These are phyloP conservation scores for Elongisporangium undulatum DNA, from an alignment of 352 stramenopile genomes.

Conservation along the genomic window DNA sequence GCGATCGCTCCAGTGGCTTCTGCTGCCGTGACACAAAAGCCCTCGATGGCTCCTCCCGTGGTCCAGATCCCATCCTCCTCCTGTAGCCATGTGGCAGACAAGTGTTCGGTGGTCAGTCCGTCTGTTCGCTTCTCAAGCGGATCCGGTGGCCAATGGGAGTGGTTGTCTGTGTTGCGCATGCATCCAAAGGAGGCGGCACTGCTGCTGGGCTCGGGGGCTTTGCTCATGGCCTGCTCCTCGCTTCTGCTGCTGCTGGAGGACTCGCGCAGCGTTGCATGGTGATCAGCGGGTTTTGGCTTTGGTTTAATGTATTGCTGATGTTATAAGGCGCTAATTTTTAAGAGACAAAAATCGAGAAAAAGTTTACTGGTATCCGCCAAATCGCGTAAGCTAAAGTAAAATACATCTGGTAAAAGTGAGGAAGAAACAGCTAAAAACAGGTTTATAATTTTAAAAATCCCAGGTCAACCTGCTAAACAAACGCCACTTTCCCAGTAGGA, in stretches of 20 bases:
- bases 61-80: neutral
- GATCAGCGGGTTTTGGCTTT: neutral
- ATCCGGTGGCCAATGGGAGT: neutral
- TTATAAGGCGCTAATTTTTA: neutral
- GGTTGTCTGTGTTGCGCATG: neutral
- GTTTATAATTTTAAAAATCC: neutral
- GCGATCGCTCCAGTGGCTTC: neutral
- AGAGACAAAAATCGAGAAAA: neutral
- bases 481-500: neutral
- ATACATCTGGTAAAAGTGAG: neutral
- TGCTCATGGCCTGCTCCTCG: neutral
- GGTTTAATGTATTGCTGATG: neutral
- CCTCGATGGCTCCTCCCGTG: neutral
- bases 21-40: too few species aligned
- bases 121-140: neutral
- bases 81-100: neutral
- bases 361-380: too few species aligned
- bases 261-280: neutral
- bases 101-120: neutral
- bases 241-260: neutral
- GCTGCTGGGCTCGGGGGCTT: neutral
- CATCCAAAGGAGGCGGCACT: neutral
- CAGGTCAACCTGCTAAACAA: neutral
- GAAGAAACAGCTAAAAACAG: neutral
- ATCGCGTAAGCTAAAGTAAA: too few species aligned